phyloP scores from a whole-genome alignment of 2,329 filamentous ascomycete genomes.

The Chrysoporthe deuterocubensis region DNA sequence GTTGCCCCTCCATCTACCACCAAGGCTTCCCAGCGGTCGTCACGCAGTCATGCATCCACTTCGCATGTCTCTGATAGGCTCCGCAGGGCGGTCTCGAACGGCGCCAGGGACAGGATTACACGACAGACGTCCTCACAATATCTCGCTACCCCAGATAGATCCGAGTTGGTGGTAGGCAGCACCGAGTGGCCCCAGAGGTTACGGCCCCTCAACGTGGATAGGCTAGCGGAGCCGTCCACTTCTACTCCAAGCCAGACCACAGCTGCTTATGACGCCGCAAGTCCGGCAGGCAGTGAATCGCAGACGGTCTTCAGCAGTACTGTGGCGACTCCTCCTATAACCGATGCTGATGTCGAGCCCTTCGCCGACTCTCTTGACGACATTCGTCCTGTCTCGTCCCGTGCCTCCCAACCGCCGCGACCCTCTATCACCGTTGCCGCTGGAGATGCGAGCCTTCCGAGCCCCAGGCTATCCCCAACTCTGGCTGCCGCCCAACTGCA shows the following conservation, averaged over 20 bases:
- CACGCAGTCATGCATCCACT: conserved; percentile 37
- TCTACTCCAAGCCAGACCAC: conserved; percentile 45
- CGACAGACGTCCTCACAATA: conserved; percentile 39
- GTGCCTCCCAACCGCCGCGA: conserved; percentile 52
- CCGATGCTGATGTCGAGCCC: conserved; percentile 70
- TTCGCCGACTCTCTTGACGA: conserved; percentile 55
- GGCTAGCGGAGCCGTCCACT: conserved; percentile 50
- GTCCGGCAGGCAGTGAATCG: conserved; percentile 58
- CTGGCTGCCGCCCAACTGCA: conserved; percentile 70
- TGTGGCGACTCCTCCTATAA: conserved; percentile 76
- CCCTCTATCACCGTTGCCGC: conserved; percentile 71
- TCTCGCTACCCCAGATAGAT: conserved; percentile 63
- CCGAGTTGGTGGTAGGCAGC: conserved; percentile 45
- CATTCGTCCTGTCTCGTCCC: conserved; percentile 50
- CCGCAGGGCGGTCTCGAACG: conserved; percentile 42
- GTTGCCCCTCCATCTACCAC: conserved; percentile 40
- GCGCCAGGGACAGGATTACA: conserved; percentile 35
- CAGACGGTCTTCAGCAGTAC: conserved; percentile 65
- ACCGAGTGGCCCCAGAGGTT: conserved; percentile 44
- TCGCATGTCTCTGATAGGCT: conserved; percentile 44
- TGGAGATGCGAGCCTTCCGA: conserved; percentile 91
- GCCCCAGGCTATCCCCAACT: conserved; percentile 91
- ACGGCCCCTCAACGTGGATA: conserved; percentile 47
- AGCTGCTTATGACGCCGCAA: conserved; percentile 51
- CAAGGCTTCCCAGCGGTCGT: conserved; percentile 38